Base-by-base conservation (phyloP, 2,329 filamentous ascomycete genomes). In the Rachicladosporium sp. region DNA sequence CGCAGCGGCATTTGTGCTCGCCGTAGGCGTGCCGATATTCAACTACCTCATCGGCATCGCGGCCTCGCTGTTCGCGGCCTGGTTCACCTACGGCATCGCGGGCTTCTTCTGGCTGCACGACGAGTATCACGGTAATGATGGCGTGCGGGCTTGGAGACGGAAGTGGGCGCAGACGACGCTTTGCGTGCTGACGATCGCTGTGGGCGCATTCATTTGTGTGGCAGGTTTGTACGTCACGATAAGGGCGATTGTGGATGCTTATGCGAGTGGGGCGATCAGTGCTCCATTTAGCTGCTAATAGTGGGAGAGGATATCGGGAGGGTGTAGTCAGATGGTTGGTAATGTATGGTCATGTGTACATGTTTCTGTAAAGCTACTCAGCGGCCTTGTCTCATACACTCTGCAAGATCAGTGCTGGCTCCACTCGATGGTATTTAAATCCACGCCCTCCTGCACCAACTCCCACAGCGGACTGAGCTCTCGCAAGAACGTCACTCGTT, bases 381-480 rank as follows among this genome's bases (percentile, higher is more conserved):
- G 15, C 15, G 15, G 15, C 15, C 15, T 19, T 19, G 15, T 19
- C 15, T 19, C 15, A 19, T 19, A 19, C 15, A 3, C 3, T 19
- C 15, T 19, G 15, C 15, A n/a, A 37, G 10, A 10, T 74, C 69
- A 96, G 64, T 98, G 91, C 68, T 95, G 88, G 59, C 83, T 93
- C 91, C 91, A 98, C 66, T 98, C 81, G 55, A 98, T 98, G 33
- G 86, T 94, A 64, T 93, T 84, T 50, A 98, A 67, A 58, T 94
- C 91, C 47, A 98, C 76, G 10, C 91, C 91, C 62, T 98, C 91
- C 66, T 98, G 91, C 9, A 98, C 91, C 48, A 98, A 67, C 65
- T 98, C 91, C 91, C 91, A 98, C 42, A 98, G 67, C 31, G 91
- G 91, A 59, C 88, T 95, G 50, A 98, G 70, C 67, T 98, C 91